Percentiles rank a stretch among this genome's conserved stretches.
phyloP scores from a whole-genome alignment of 208 protist genomes.

The Acanthamoeba sp. region DNA sequence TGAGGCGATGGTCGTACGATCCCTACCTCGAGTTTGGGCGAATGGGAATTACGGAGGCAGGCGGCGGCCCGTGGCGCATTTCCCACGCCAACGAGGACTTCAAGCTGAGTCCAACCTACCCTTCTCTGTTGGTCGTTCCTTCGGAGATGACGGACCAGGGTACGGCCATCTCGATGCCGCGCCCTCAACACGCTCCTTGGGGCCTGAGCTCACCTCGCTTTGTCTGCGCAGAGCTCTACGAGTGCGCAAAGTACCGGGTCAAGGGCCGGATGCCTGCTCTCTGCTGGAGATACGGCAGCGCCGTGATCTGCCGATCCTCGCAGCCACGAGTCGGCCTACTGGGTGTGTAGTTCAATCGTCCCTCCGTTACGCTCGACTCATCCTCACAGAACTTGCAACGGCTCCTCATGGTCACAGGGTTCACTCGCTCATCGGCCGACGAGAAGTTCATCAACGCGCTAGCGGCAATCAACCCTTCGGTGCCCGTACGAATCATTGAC shows the following conservation, averaged over 20 bases:
- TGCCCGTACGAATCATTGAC: constrained; percentile 7
- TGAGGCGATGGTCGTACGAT: constrained; percentile 1
- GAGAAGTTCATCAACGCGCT: constrained; percentile 55
- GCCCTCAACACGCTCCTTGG: neutral
- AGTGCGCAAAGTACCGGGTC: constrained; percentile 6
- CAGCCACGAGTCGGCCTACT: constrained; percentile 32
- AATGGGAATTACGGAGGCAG: neutral
- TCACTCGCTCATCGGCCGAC: constrained; percentile 21
- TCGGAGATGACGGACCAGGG: constrained; percentile 27
- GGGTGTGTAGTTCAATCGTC: neutral
- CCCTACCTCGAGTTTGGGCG: constrained; percentile 11
- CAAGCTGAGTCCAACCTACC: constrained; percentile 24
- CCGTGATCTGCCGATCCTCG: neutral
- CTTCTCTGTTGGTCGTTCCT: neutral
- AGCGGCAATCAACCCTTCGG: constrained; percentile 3
- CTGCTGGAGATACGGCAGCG: neutral
- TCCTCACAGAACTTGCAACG: no score
- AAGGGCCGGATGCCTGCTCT: constrained; percentile 6
- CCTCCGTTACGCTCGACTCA: neutral
- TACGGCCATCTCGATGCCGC: neutral
- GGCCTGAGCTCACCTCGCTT: no score
- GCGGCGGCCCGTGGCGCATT: neutral
- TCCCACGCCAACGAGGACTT: neutral
- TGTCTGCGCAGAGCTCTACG: neutral
- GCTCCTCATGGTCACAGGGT: neutral